Conservation (phyloP, 208 protist genomes). For the Blechomonas ayalai region DNA sequence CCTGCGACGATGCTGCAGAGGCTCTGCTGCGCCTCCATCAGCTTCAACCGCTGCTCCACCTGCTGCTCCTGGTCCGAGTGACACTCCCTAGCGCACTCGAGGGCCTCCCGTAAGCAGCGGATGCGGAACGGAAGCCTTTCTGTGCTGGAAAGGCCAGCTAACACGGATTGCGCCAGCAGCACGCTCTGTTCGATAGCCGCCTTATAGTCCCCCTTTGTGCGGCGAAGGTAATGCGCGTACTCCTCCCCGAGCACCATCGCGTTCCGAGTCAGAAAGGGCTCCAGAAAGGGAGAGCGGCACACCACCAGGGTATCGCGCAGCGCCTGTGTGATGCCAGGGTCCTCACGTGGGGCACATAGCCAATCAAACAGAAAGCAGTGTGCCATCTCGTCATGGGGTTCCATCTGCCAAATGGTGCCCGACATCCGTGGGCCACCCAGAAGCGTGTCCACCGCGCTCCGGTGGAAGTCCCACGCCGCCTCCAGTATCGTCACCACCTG, state of each 20-base stretch:
- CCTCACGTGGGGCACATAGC: conserved; percentile 60
- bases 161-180: conserved; percentile 50
- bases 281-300: conserved; percentile 60
- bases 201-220: conserved; percentile 42
- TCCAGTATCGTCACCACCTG: conserved; percentile 46
- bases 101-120: conserved; percentile 57
- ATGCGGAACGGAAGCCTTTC: conserved; percentile 69
- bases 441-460: conserved; percentile 66
- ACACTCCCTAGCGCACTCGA: conserved; percentile 60
- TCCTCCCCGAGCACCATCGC: conserved; percentile 40
- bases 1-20: conserved; percentile 46
- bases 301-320: conserved; percentile 64
- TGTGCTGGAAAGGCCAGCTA: conserved; percentile 40
- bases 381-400: conserved; percentile 76
- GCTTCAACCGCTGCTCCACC: conserved; percentile 53
- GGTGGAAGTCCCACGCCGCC: conserved; percentile 68
- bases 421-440: conserved; percentile 67
- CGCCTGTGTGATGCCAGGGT: conserved; percentile 29
- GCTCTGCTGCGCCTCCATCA: conserved; percentile 67
- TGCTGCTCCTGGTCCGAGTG: conserved; percentile 51
- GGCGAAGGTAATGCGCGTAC: conserved; percentile 77
- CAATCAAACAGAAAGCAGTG: conserved; percentile 86
- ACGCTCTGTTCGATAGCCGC: conserved; percentile 72
- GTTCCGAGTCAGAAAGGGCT: conserved; percentile 63
- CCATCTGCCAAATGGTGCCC: conserved; percentile 80